A percentile compares a stretch with the other conserved stretches of the same genome.
These are phyloP conservation scores for Pyrrhoderma noxium DNA, from an alignment of 1,284 basidiomycete species.

Conservation along the genomic window DNA sequence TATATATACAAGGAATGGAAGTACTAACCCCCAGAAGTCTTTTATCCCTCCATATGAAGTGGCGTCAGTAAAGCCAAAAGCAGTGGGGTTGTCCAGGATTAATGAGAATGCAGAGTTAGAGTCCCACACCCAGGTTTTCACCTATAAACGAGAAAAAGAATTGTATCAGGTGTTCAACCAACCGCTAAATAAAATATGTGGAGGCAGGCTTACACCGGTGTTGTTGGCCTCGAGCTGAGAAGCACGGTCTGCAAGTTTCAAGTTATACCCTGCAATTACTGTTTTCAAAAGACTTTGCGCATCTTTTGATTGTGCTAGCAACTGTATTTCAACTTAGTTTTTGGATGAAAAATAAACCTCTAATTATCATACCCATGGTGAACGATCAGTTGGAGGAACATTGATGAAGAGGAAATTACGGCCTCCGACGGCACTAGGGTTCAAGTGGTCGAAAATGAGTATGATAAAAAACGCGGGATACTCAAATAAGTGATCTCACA, in stretches of 20 bases:
- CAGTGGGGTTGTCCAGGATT: constrained; percentile 40
- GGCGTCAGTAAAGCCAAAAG: constrained; percentile 47
- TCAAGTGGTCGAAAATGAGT: neutral
- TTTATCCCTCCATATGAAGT: constrained; percentile 40
- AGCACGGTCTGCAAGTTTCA: constrained; percentile 36
- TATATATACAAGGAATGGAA: constrained; percentile 3
- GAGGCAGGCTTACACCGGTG: constrained; percentile 32
- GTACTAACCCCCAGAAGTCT: constrained; percentile 50
- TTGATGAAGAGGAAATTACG: constrained; percentile 55
- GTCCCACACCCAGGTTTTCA: constrained; percentile 45
- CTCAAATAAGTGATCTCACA: too few species aligned
- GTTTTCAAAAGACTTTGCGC: constrained; percentile 36
- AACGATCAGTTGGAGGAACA: constrained; percentile 48
- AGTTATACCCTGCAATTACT: constrained; percentile 47
- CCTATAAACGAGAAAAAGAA: too few species aligned
- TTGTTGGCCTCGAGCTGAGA: constrained; percentile 36
- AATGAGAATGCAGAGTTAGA: constrained; percentile 43
- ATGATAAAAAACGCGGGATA: too few species aligned
- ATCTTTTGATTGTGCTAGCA: constrained; percentile 37
- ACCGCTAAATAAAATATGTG: too few species aligned
- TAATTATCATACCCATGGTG: constrained; percentile 37
- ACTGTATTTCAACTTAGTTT: constrained; percentile 28
- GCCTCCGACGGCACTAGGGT: constrained; percentile 35
- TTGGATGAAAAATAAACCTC: neutral
- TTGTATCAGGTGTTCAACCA: too few species aligned